Conservation (phyloP, 306 rosid species). For the Coriaria nepalensis region DNA sequence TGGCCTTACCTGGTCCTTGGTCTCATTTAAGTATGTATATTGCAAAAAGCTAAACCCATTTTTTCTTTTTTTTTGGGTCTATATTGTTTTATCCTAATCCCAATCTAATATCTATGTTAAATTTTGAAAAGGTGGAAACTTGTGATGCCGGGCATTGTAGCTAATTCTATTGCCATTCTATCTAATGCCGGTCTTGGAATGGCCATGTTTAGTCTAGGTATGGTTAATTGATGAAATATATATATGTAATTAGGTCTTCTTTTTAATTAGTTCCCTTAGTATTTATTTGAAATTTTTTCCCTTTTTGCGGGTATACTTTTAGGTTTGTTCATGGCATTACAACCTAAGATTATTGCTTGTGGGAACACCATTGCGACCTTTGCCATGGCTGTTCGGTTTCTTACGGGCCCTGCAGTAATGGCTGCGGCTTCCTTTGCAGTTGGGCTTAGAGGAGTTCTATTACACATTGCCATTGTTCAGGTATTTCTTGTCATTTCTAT, state of each 20-base stretch:
- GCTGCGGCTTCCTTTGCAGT: slow-evolving; percentile 57
- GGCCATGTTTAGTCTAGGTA: slow-evolving; percentile 97
- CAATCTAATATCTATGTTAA: too few relatives aligned
- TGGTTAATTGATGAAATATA: too few relatives aligned
- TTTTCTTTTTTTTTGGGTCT: neutral
- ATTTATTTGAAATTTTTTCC: too few relatives aligned
- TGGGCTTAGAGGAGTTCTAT: slow-evolving; percentile 55
- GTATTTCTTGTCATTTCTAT: slow-evolving; percentile 8
- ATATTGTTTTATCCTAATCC: neutral
- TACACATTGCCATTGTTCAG: slow-evolving; percentile 85
- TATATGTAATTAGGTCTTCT: neutral
- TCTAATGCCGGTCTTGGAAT: slow-evolving; percentile 86
- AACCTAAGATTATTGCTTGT: slow-evolving; percentile 67
- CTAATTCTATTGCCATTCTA: slow-evolving; percentile 49
- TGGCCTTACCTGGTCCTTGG: slow-evolving; percentile 73
- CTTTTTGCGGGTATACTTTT: slow-evolving; percentile 3
- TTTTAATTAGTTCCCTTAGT: neutral
- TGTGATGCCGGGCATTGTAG: slow-evolving; percentile 67
- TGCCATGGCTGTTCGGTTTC: slow-evolving; percentile 72
- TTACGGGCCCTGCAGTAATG: slow-evolving; percentile 70
- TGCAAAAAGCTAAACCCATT: neutral
- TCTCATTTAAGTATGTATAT: slow-evolving; percentile 52
- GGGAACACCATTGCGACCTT: slow-evolving; percentile 64
- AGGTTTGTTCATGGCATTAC: slow-evolving; percentile 90
- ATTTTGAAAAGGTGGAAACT: slow-evolving; percentile 44